Conservation (phyloP, 1,284 basidiomycete genomes). For the Afroboletus lepidellus region DNA sequence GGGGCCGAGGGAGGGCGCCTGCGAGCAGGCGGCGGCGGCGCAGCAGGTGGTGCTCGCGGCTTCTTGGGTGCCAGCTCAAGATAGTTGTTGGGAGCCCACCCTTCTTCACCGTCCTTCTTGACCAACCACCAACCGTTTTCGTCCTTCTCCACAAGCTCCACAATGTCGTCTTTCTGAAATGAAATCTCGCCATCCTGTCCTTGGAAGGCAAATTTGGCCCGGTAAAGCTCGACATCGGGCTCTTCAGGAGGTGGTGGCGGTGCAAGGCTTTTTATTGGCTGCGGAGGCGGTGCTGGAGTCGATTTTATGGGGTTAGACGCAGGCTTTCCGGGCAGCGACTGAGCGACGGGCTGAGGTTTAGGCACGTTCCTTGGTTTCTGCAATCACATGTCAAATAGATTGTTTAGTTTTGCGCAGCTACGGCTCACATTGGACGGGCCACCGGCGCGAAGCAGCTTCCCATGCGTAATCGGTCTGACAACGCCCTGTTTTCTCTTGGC, state of each 20-base stretch:
- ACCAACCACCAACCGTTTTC: conserved; percentile 98
- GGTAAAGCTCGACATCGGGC: conserved; percentile 76
- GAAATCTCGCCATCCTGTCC: conserved; percentile 92
- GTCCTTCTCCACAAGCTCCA: conserved; percentile 93
- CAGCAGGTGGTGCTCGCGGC: conserved; percentile 55
- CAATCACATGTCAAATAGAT: conserved; percentile 13
- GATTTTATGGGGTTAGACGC: conserved; percentile 26
- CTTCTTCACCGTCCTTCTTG: conserved; percentile 81
- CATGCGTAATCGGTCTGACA: conserved; percentile 81
- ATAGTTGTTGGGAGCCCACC: conserved; percentile 96
- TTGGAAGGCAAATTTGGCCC: conserved; percentile 85
- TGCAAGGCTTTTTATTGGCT: conserved; percentile 39
- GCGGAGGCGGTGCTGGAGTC: conserved; percentile 44
- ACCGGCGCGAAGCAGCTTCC: conserved; percentile 77
- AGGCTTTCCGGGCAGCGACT: conserved; percentile 55
- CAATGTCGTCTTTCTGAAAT: conserved; percentile 86
- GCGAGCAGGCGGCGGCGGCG: conserved; percentile 69
- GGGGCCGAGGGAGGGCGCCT: conserved; percentile 43
- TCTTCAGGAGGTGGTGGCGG: conserved; percentile 51
- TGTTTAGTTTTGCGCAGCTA: not conserved
- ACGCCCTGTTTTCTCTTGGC: conserved; percentile 86
- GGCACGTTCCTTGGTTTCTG: conserved; percentile 48
- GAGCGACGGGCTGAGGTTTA: conserved; percentile 56
- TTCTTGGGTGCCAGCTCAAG: conserved; percentile 74
- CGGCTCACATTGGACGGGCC: conserved; percentile 62